Percentiles rank a stretch among this genome's conserved stretches.
Evolutionary conservation across 768 basidiomycete species (phyloP).

Genomic region (Suillus bovinus): DNA sequence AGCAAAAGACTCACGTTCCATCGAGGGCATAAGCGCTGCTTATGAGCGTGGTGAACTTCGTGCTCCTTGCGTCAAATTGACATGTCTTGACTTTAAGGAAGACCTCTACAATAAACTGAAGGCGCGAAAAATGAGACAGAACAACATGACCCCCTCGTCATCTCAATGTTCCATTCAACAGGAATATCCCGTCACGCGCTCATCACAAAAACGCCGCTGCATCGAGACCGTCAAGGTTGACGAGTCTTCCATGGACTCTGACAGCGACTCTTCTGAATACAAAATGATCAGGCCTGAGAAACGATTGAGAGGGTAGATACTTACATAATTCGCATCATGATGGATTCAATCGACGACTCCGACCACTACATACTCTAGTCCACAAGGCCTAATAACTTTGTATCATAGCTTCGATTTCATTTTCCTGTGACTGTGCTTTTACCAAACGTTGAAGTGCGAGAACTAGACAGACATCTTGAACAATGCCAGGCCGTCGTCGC

Average conservation of each 20-base stretch:
- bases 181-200: neutral
- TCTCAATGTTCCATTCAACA: neutral
- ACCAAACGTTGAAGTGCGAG: neutral
- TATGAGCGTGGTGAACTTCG: slow-evolving; percentile 44
- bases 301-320: too few species aligned
- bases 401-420: slow-evolving; percentile 1
- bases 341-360: neutral
- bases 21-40: slow-evolving; percentile 38
- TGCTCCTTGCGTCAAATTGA: slow-evolving; percentile 51
- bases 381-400: neutral
- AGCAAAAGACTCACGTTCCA: slow-evolving; percentile 33
- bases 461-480: slow-evolving; percentile 3
- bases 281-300: too few species aligned
- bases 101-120: slow-evolving; percentile 32
- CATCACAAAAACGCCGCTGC: neutral
- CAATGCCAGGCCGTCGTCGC: slow-evolving; percentile 24
- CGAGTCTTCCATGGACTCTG: neutral
- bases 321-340: neutral
- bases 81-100: slow-evolving; percentile 46
- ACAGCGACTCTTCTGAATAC: neutral
- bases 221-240: neutral
- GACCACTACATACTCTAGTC: neutral
- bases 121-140: neutral
- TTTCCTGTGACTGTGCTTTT: neutral
- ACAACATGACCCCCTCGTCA: neutral